A percentile compares a stretch with the other conserved stretches of the same genome.
Conservation (phyloP, 345 rosid genomes). For the Euphorbia lathyris region DNA sequence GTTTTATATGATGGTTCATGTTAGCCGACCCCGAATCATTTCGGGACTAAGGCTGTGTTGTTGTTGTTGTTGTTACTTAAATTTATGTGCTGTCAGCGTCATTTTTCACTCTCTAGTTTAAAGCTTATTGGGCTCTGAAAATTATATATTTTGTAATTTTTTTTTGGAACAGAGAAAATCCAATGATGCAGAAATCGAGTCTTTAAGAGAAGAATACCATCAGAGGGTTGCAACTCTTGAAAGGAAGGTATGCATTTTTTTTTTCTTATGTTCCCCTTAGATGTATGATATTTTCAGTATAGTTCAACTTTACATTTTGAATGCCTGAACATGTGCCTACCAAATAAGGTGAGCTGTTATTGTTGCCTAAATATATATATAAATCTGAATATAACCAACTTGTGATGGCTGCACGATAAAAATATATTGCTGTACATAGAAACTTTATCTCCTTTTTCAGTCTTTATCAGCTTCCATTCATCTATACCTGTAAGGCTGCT, state of each 20-base stretch:
- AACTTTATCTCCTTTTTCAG: neutral
- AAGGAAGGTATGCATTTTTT: conserved; percentile 60
- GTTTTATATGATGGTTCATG: no score
- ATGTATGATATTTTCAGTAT: neutral
- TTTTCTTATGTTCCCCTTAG: conserved; percentile 4
- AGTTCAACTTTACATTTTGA: neutral
- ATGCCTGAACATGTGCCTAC: neutral
- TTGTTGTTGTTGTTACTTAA: neutral
- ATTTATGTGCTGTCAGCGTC: neutral
- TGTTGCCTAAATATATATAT: neutral
- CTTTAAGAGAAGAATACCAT: conserved; percentile 96
- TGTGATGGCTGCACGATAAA: neutral
- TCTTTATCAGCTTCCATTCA: neutral
- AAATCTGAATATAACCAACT: neutral
- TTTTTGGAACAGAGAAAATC: conserved; percentile 71
- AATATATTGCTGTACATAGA: neutral
- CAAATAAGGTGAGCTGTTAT: neutral
- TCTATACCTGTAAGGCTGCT: neutral
- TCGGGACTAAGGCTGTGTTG: no score
- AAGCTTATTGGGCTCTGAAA: conserved; percentile 3
- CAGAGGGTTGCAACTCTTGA: conserved; percentile 93
- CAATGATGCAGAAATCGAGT: conserved; percentile 87
- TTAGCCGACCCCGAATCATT: no score
- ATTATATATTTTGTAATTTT: conserved; percentile 11
- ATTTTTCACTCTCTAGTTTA: neutral